These are phyloP conservation scores for Phaseolus coccineus DNA, from an alignment of 331 rosid species.

Conservation along the genomic window DNA sequence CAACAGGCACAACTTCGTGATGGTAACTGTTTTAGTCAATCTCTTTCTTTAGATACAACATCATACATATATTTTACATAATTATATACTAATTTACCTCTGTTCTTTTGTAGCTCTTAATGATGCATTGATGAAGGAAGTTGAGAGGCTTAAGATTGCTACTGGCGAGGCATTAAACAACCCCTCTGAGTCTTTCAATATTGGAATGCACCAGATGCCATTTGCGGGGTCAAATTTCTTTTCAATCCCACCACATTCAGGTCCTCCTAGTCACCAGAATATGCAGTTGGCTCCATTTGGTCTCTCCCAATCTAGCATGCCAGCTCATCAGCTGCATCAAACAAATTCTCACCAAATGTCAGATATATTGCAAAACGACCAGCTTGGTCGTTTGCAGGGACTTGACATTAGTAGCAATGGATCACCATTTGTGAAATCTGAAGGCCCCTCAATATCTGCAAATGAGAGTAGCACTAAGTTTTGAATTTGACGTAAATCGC, in stretches of 20 bases:
- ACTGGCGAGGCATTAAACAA: conserved; percentile 87
- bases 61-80: conserved; percentile 28
- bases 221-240: conserved; percentile 71
- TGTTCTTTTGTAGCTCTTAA: conserved; percentile 69
- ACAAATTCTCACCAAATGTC: conserved; percentile 68
- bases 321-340: conserved; percentile 67
- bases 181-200: conserved; percentile 75
- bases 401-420: conserved; percentile 87
- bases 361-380: conserved; percentile 82
- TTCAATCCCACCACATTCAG: conserved; percentile 68
- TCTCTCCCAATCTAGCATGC: conserved; percentile 60
- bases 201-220: conserved; percentile 84
- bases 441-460: conserved; percentile 86
- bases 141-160: conserved; percentile 90
- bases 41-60: conserved; percentile 20
- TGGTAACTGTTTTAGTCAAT: conserved; percentile 55
- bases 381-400: conserved; percentile 87
- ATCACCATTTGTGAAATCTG: conserved; percentile 72
- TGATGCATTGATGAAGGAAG: conserved; percentile 94
- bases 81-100: conserved; percentile 29
- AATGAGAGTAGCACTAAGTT: conserved; percentile 90
- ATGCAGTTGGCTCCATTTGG: conserved; percentile 66
- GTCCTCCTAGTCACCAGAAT: conserved; percentile 66
- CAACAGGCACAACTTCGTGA: conserved; percentile 98
- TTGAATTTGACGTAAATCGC: conserved; percentile 58